Evolutionary conservation across 306 rosid genomes (phyloP).

Genomic region (Trifolium dubium): DNA sequence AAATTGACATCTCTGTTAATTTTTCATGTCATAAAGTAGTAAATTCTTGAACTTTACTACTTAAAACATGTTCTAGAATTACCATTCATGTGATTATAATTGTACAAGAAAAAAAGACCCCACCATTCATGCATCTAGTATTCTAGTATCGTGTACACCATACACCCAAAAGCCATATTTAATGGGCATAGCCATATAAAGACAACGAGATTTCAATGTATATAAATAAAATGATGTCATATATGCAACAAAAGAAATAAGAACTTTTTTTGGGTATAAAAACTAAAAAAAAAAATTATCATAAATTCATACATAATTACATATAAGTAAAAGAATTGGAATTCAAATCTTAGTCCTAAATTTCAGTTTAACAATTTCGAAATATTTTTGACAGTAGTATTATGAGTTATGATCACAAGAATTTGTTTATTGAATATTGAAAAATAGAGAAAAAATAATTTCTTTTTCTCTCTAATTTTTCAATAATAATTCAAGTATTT

Average conservation of each 20-base stretch:
- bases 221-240: neutral
- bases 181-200: neutral
- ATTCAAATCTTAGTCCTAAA: too few species aligned
- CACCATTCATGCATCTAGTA: neutral
- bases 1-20: slow-evolving; percentile 12
- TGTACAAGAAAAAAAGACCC: too few species aligned
- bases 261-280: too few species aligned
- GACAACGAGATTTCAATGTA: neutral
- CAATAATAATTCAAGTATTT: neutral
- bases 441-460: too few species aligned
- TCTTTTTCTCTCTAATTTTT: neutral
- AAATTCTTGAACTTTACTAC: slow-evolving; percentile 34
- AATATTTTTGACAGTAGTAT: too few species aligned
- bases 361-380: too few species aligned
- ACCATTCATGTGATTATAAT: neutral
- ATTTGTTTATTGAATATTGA: too few species aligned
- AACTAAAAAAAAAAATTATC: too few species aligned
- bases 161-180: neutral
- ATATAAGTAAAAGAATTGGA: too few species aligned
- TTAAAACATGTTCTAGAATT: neutral
- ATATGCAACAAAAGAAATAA: neutral
- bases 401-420: too few species aligned
- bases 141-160: neutral
- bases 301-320: too few species aligned
- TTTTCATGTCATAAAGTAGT: neutral